These are phyloP conservation scores for Leccinum barrowsii DNA, from an alignment of 768 basidiomycete genomes.

Conservation along the genomic window DNA sequence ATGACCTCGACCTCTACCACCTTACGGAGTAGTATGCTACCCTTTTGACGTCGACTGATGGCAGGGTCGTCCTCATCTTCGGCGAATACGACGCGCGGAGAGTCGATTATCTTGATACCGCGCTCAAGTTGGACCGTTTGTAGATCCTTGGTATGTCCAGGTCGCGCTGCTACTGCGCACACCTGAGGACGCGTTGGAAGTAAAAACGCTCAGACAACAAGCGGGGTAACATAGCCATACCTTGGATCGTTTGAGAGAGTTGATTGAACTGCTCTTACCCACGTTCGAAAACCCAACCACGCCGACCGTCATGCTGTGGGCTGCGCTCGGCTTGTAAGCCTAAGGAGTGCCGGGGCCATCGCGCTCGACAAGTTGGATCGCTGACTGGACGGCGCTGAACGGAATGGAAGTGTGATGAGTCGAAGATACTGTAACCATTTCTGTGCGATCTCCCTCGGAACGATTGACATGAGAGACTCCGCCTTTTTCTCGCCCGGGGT, in stretches of 20 bases:
- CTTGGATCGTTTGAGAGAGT: constrained; percentile 27
- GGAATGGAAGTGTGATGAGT: constrained; percentile 81
- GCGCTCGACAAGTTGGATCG: constrained; percentile 76
- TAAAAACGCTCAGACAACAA: too few relatives aligned
- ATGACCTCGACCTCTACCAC: constrained; percentile 60
- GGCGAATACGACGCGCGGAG: constrained; percentile 94
- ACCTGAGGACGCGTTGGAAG: too few relatives aligned
- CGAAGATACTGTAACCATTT: constrained; percentile 90
- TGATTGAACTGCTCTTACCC: constrained; percentile 93
- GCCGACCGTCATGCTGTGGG: constrained; percentile 76
- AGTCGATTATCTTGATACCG: constrained; percentile 80
- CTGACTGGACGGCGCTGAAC: constrained; percentile 71
- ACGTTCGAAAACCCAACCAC: constrained; percentile 99
- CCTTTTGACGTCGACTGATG: constrained; percentile 47
- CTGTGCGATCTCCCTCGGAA: constrained; percentile 84
- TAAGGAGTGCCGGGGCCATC: constrained; percentile 73
- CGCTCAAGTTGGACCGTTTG: constrained; percentile 48
- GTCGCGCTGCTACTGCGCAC: too few relatives aligned
- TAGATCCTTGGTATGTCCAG: too few relatives aligned
- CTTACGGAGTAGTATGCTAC: too few relatives aligned
- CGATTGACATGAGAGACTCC: constrained; percentile 33
- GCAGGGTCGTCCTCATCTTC: constrained; percentile 57
- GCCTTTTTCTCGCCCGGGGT: too few relatives aligned
- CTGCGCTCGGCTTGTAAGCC: constrained; percentile 68
- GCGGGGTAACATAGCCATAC: too few relatives aligned